phyloP scores from a whole-genome alignment of 257 asterid genomes.

The Ocimum tenuiflorum region DNA sequence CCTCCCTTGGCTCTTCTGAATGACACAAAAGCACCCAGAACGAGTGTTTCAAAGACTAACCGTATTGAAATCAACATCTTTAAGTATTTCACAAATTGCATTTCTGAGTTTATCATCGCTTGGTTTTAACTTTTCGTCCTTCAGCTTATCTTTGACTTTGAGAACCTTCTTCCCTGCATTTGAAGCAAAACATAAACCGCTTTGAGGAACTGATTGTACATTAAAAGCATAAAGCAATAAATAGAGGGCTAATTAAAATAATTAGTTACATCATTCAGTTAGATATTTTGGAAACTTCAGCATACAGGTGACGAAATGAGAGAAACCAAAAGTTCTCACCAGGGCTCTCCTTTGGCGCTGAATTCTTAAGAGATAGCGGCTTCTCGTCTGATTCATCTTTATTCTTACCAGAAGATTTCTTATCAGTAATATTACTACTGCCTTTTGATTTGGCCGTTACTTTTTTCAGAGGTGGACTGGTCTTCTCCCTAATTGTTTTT shows the following conservation, averaged over 20 bases:
- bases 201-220: neutral
- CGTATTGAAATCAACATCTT: constrained; percentile 59
- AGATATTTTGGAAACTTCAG: neutral
- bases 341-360: constrained; percentile 43
- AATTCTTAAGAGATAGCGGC: constrained; percentile 13
- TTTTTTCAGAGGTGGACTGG: constrained; percentile 46
- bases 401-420: constrained; percentile 38
- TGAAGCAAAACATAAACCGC: constrained; percentile 11
- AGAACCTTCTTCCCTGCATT: constrained; percentile 41
- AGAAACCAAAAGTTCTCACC: constrained; percentile 39
- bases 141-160: constrained; percentile 38
- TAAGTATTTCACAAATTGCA: constrained; percentile 43
- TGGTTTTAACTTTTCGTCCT: constrained; percentile 40
- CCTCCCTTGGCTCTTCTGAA: neutral
- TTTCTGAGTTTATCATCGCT: constrained; percentile 39
- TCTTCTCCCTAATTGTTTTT: constrained; percentile 31
- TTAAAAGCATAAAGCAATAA: neutral
- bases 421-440: constrained; percentile 33
- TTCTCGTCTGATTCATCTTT: constrained; percentile 17
- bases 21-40: neutral
- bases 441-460: constrained; percentile 43
- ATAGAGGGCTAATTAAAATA: neutral
- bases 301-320: neutral
- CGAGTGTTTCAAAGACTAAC: constrained; percentile 30
- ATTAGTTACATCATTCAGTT: neutral